These are phyloP conservation scores for Beta macrorhiza DNA, from an alignment of 179 eudicot species.

Conservation along the genomic window DNA sequence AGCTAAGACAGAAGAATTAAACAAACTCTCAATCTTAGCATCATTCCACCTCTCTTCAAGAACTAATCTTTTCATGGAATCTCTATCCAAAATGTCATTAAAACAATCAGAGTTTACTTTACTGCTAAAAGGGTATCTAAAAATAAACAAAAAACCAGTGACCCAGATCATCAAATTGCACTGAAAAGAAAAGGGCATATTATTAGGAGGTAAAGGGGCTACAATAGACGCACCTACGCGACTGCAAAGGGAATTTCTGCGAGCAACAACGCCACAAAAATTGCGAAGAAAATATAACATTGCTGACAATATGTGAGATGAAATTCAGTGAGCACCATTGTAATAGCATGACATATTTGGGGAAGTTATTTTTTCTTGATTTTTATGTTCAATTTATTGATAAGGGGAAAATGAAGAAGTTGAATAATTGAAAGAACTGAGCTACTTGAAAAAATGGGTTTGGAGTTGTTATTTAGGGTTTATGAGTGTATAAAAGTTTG, in stretches of 20 bases:
- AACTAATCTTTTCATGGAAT: conserved; percentile 42
- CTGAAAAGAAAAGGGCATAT: conserved; percentile 28
- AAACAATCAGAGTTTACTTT: conserved; percentile 34
- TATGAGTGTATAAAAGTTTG: conserved; percentile 13
- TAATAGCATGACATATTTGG: conserved; percentile 29
- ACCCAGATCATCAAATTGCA: conserved; percentile 43
- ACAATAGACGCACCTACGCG: conserved; percentile 36
- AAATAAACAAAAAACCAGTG: conserved; percentile 38
- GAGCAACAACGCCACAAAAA: conserved; percentile 35
- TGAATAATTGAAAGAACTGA: background rate
- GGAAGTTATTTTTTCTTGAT: conserved; percentile 4
- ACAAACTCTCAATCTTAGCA: conserved; percentile 46
- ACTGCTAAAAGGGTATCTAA: conserved; percentile 38
- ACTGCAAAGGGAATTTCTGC: conserved; percentile 35
- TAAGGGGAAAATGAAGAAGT: background rate
- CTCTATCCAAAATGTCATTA: conserved; percentile 36
- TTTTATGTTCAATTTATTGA: background rate
- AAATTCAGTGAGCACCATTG: conserved; percentile 42
- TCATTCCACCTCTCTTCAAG: conserved; percentile 64
- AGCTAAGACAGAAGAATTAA: conserved; percentile 64
- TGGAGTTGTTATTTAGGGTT: conserved; percentile 22
- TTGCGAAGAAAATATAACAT: conserved; percentile 58
- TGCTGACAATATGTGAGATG: conserved; percentile 30
- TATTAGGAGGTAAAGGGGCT: conserved; percentile 25
- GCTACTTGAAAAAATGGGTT: background rate